Evolutionary conservation across 2,329 filamentous ascomycete genomes (phyloP).

Genomic region (Magnaporthiopsis rhizophila): DNA sequence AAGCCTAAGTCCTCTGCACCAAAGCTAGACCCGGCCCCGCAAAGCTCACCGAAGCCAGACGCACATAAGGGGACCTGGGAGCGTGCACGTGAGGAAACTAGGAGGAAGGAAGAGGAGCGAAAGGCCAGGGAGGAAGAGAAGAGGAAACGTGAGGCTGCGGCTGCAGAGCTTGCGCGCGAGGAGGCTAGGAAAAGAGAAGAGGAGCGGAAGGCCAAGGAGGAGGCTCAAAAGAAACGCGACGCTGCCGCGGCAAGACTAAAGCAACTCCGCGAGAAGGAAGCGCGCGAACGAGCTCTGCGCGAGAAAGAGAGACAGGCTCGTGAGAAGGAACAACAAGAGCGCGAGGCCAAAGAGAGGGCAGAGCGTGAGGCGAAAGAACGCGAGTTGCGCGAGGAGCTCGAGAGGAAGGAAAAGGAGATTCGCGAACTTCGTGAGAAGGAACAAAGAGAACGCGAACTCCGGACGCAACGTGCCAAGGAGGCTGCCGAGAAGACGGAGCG

Average conservation of each 20-base stretch:
- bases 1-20: conserved; percentile 17
- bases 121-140: conserved; percentile 53
- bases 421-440: conserved; percentile 25
- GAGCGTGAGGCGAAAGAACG: conserved; percentile 18
- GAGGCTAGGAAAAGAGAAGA: conserved; percentile 57
- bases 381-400: conserved; percentile 27
- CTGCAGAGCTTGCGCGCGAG: conserved; percentile 58
- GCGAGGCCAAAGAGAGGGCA: conserved; percentile 22
- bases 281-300: conserved; percentile 30
- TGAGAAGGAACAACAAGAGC: conserved; percentile 6
- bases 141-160: conserved; percentile 48
- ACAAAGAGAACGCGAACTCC: conserved; percentile 19
- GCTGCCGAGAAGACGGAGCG: conserved; percentile 38
- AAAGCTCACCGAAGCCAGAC: conserved; percentile 22
- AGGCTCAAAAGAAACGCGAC: conserved; percentile 51
- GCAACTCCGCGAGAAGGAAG: conserved; percentile 49
- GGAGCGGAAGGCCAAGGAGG: conserved; percentile 52
- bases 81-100: conserved; percentile 59
- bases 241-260: conserved; percentile 44
- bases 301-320: conserved; percentile 21
- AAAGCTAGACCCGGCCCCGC: conserved; percentile 17
- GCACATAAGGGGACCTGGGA: conserved; percentile 52
- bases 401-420: conserved; percentile 27
- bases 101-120: conserved; percentile 55
- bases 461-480: conserved; percentile 32